A percentile compares a stretch with the other conserved stretches of the same genome.
Conservation (phyloP, 805 yeast genomes). For the Cyberlindnera saturnus region DNA sequence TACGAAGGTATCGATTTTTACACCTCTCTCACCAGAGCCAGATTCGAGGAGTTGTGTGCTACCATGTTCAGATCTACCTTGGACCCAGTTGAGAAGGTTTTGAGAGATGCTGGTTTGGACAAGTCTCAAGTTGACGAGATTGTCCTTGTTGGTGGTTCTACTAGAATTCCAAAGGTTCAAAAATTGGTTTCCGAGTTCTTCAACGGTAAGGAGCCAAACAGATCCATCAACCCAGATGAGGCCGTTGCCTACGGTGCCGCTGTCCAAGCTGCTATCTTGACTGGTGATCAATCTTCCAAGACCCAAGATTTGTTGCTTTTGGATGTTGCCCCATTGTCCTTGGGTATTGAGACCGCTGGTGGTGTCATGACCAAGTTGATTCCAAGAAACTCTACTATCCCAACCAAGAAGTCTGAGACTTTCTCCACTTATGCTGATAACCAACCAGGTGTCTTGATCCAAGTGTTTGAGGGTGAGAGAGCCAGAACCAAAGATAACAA, state of each 20-base stretch:
- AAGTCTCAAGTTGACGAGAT: slow-evolving; percentile 88
- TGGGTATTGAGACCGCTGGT: slow-evolving; percentile 99
- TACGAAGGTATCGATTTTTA: slow-evolving; percentile 95
- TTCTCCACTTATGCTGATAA: slow-evolving; percentile 97
- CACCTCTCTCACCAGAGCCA: slow-evolving; percentile 94
- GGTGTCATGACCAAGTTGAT: slow-evolving; percentile 98
- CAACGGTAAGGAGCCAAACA: slow-evolving; percentile 96
- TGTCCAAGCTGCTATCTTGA: slow-evolving; percentile 93
- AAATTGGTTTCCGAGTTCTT: slow-evolving; percentile 93
- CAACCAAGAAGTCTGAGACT: slow-evolving; percentile 94
- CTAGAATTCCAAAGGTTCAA: slow-evolving; percentile 97
- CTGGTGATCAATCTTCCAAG: slow-evolving; percentile 95
- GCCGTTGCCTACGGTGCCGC: slow-evolving; percentile 99
- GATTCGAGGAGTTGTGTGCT: slow-evolving; percentile 95
- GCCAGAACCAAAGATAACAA: slow-evolving; percentile 94
- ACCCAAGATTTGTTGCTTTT: slow-evolving; percentile 90
- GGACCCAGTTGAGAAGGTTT: slow-evolving; percentile 93
- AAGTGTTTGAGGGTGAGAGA: slow-evolving; percentile 98
- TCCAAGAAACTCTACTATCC: slow-evolving; percentile 95
- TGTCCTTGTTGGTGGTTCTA: slow-evolving; percentile 95
- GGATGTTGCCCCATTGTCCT: slow-evolving; percentile 95
- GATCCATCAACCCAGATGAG: slow-evolving; percentile 96
- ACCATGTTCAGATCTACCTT: slow-evolving; percentile 89
- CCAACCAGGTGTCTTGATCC: slow-evolving; percentile 98
- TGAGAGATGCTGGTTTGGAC: slow-evolving; percentile 85